Conservation (phyloP, 306 rosid species). For the Prunus campanulata region DNA sequence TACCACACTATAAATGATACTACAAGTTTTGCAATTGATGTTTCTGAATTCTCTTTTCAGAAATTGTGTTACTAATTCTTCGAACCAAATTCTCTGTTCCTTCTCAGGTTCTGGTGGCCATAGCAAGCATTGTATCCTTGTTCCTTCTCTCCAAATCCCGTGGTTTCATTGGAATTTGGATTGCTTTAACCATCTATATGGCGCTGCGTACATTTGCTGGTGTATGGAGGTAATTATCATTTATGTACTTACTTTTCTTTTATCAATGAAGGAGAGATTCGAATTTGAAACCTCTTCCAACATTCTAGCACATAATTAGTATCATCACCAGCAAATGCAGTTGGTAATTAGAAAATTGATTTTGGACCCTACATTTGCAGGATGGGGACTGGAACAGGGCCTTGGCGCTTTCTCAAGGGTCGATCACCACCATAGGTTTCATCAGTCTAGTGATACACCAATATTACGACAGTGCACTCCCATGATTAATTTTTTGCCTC, state of each 20-base stretch:
- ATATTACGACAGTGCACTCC: background rate
- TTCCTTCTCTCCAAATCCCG: conserved; percentile 56
- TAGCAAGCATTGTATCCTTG: conserved; percentile 59
- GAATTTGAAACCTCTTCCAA: background rate
- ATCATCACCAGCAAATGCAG: too few species aligned
- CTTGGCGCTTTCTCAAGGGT: conserved; percentile 72
- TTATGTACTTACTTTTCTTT: background rate
- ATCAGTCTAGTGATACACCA: background rate
- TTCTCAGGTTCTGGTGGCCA: conserved; percentile 67
- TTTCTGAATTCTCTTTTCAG: background rate
- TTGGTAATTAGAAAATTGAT: too few species aligned
- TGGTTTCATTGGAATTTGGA: conserved; percentile 92
- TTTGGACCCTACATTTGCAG: conserved; percentile 38
- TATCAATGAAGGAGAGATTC: background rate
- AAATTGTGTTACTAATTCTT: background rate
- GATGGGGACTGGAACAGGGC: conserved; percentile 97
- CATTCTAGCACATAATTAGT: too few species aligned
- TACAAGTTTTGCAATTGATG: background rate
- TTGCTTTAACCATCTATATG: conserved; percentile 86
- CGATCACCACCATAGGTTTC: conserved; percentile 15
- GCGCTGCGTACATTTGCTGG: conserved; percentile 79
- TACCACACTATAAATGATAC: background rate
- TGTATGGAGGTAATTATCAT: conserved; percentile 66
- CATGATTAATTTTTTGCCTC: background rate
- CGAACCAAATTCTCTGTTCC: background rate